Evolutionary conservation across 139 green algal genomes (phyloP).

Genomic region (Gonium pectorale): DNA sequence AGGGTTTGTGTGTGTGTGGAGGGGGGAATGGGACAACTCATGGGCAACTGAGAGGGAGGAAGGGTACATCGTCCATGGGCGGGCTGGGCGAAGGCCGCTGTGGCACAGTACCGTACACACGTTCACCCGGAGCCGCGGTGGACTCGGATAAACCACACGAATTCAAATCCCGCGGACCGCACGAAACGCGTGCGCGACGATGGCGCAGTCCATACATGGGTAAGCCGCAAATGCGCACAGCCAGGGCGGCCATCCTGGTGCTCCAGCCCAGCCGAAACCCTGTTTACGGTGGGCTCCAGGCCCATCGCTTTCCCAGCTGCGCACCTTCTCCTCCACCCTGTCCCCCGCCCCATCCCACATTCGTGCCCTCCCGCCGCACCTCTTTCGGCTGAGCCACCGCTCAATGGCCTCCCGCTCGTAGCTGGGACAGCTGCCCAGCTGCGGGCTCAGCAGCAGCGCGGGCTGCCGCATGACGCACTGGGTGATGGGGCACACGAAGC

Average conservation of each 20-base stretch:
- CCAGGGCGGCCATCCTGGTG: no score
- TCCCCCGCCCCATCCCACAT: neutral
- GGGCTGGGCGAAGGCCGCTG: neutral
- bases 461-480: constrained; percentile 11
- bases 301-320: neutral
- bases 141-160: no score
- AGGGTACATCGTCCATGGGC: neutral
- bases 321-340: no score
- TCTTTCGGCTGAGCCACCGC: neutral
- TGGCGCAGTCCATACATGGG: no score
- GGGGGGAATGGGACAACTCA: no score
- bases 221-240: no score
- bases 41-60: no score
- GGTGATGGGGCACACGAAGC: constrained; percentile 36
- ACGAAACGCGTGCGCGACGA: no score
- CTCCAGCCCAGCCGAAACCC: no score
- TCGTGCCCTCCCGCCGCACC: neutral
- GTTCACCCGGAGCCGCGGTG: no score
- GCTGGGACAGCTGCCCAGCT: neutral
- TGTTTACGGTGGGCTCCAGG: neutral
- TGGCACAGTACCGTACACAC: no score
- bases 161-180: no score
- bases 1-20: neutral
- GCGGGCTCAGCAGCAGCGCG: constrained; percentile 37
- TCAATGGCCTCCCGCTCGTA: constrained; percentile 19